These are phyloP conservation scores for Pachyrhizus erosus DNA, from an alignment of 306 rosid genomes.

Conservation along the genomic window DNA sequence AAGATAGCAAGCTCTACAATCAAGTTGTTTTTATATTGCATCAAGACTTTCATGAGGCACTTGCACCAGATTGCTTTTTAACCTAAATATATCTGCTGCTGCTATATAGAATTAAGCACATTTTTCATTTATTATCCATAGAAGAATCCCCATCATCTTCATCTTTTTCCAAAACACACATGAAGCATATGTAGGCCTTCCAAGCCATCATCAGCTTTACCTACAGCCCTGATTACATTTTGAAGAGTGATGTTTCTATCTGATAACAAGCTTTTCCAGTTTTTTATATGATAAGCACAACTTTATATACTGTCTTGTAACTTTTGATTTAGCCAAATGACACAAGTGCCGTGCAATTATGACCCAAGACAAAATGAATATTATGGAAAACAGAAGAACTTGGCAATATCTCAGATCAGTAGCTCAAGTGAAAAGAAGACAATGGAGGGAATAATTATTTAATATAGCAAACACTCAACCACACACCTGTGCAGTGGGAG, in stretches of 20 bases:
- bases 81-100: not conserved
- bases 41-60: not conserved
- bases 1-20: not conserved
- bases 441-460: not conserved
- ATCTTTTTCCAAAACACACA: not conserved
- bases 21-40: not conserved
- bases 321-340: not conserved
- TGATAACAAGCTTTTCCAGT: not conserved
- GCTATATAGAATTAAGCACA: not conserved
- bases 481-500: constrained; percentile 82
- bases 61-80: not conserved
- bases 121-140: not conserved
- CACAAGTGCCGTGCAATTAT: not conserved
- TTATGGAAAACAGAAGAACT: not conserved
- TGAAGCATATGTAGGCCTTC: not conserved
- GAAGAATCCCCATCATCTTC: not conserved
- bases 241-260: not conserved
- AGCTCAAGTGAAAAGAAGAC: constrained; percentile 34
- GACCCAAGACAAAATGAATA: not conserved
- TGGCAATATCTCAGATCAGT: constrained; percentile 14
- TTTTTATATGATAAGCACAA: not conserved
- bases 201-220: not conserved
- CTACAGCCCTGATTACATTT: not conserved
- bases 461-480: not conserved
- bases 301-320: not conserved